These are phyloP conservation scores for Epichloe uncinata DNA, from an alignment of 2,329 filamentous ascomycete species.

Conservation along the genomic window DNA sequence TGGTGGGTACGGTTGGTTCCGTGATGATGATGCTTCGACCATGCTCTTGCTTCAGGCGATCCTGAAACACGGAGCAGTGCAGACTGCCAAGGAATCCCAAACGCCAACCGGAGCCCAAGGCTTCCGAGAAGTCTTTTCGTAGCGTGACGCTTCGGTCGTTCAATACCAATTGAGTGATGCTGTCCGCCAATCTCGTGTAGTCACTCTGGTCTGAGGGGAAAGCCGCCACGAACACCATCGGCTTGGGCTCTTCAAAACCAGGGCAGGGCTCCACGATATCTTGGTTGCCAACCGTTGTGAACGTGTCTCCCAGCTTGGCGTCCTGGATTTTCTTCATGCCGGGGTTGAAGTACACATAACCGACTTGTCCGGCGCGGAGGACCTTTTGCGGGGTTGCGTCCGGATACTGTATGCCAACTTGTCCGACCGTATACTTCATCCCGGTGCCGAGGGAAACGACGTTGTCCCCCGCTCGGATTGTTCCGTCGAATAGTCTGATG, in stretches of 20 bases:
- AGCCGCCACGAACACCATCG: slow-evolving; percentile 97
- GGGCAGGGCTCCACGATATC: slow-evolving; percentile 66
- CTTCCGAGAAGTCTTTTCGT: slow-evolving; percentile 88
- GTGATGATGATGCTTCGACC: slow-evolving; percentile 94
- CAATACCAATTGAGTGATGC: slow-evolving; percentile 82
- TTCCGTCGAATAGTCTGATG: slow-evolving; percentile 82
- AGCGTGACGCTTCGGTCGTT: slow-evolving; percentile 93
- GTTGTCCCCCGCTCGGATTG: slow-evolving; percentile 68
- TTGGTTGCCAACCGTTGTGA: slow-evolving; percentile 69
- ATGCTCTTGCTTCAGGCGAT: slow-evolving; percentile 86
- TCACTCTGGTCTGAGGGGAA: slow-evolving; percentile 88
- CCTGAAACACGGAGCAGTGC: slow-evolving; percentile 98
- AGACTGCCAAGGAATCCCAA: slow-evolving; percentile 91
- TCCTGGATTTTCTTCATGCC: slow-evolving; percentile 97
- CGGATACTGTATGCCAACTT: slow-evolving; percentile 95
- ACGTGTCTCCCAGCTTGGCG: slow-evolving; percentile 91
- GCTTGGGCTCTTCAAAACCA: slow-evolving; percentile 92
- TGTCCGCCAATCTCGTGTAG: slow-evolving; percentile 78
- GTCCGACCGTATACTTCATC: slow-evolving; percentile 81
- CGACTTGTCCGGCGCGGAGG: slow-evolving; percentile 83
- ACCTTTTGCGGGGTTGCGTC: slow-evolving; percentile 67
- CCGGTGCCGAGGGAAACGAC: slow-evolving; percentile 82
- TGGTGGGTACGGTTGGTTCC: slow-evolving; percentile 86
- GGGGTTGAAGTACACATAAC: slow-evolving; percentile 94
- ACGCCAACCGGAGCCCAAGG: slow-evolving; percentile 85